Conservation (phyloP, 208 protist genomes). For the Acanthamoeba royreba region DNA sequence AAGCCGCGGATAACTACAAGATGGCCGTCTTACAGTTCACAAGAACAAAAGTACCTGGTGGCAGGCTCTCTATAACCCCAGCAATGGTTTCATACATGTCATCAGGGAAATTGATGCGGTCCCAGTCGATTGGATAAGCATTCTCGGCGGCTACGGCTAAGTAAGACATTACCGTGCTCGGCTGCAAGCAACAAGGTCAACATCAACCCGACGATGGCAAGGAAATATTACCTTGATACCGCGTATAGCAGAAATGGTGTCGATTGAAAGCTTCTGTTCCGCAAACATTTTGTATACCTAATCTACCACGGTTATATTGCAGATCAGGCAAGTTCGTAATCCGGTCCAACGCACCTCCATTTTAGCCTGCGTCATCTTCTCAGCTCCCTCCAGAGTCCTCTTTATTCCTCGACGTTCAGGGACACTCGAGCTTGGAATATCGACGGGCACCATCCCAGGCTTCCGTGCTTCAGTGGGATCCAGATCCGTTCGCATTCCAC, state of each 20-base stretch:
- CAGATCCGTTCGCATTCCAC: neutral
- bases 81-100: neutral
- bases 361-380: slow-evolving; percentile 15
- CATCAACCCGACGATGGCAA: neutral
- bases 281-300: neutral
- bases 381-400: neutral
- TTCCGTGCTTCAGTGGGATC: neutral
- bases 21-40: neutral
- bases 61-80: neutral
- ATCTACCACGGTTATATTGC: no score
- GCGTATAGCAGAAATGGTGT: neutral
- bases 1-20: no score
- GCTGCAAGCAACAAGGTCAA: neutral
- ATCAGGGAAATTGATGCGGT: neutral
- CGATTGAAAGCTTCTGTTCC: neutral
- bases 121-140: neutral
- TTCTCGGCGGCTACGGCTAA: neutral
- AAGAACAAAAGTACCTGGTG: neutral
- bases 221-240: neutral
- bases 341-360: neutral
- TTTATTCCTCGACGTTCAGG: neutral
- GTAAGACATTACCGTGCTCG: neutral
- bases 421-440: neutral
- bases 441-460: neutral
- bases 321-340: neutral